These are phyloP conservation scores for Starmerella roubikii DNA, from an alignment of 805 yeast genomes.

Conservation along the genomic window DNA sequence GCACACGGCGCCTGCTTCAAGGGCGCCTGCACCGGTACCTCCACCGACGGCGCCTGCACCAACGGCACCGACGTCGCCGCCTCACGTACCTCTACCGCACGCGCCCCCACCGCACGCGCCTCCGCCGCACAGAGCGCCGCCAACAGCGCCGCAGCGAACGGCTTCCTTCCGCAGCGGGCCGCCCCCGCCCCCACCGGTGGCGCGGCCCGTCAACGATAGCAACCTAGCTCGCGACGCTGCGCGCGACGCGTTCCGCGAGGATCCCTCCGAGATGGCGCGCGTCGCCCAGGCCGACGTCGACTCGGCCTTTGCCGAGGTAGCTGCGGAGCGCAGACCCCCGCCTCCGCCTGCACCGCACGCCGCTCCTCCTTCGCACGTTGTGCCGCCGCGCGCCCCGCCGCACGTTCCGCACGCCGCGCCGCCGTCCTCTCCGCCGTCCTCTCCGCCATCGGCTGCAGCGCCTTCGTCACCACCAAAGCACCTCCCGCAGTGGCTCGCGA, in stretches of 20 bases:
- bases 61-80: neutral
- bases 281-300: neutral
- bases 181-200: constrained; percentile 21
- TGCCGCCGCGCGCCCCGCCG: no score
- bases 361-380: neutral
- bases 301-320: neutral
- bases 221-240: neutral
- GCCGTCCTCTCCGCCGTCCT: no score
- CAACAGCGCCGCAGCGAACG: constrained; percentile 7
- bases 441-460: no score
- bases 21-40: neutral
- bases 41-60: neutral
- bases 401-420: no score
- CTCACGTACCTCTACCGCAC: neutral
- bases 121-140: constrained; percentile 7
- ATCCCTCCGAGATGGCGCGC: neutral
- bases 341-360: constrained; percentile 8
- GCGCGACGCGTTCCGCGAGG: neutral
- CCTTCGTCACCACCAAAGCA: no score
- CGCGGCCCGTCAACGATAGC: constrained; percentile 5
- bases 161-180: constrained; percentile 7
- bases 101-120: constrained; percentile 1
- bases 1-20: no score
- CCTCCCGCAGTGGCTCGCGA: constrained; percentile 49
- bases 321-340: no score